Base-by-base conservation (phyloP, 352 stramenopile genomes). In the Phytophthora kernoviae region DNA sequence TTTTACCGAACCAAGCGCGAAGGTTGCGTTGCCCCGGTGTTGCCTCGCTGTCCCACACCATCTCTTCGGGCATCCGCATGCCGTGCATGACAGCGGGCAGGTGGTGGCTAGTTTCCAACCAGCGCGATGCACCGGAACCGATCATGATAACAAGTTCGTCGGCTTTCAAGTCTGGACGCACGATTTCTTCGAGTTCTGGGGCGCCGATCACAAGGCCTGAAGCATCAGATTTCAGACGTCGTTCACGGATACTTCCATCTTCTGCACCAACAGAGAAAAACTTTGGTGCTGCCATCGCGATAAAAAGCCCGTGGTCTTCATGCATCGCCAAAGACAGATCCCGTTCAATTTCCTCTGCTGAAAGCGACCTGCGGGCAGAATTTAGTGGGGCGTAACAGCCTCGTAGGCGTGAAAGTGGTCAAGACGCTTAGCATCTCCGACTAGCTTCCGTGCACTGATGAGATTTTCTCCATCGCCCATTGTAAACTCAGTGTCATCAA, bases 361-460 rank as follows among this genome's bases (percentile, higher is more conserved):
- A 60, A 42, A 62, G 34, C 0, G 45, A 55, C 4, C 43, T 40
- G 20, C 43, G 43, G 15, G 1, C 41, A 9, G 50, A 53, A 22
- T n/a, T 52, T 24, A 26, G 0, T n/a, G 32, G 11, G 33, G 7
- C 14, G 46, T 7, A 53, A 55, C 47, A 15, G 73, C 70, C 36
- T 88, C 63, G 54, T 90, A 90, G 20, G 78, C 65, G 48, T 90
- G 81, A 53, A 90, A 88, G 54, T 90, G 78, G 27, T 90, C 79
- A 4, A 90, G 58, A 17, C 70, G 69, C 21, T 76, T 67, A 5
- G 78, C 75, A 5, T 87, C 72, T 1, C 52, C 59, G 21, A 88
- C 44, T 6, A 90, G 48, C 50, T 81, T 67, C 14, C 66, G 70
- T 22, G 64, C 53, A 12, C 54, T 63, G 54, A 85, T 69, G 14